These are phyloP conservation scores for Solanum infundibuliforme DNA, from an alignment of 257 asterid genomes.

Conservation along the genomic window DNA sequence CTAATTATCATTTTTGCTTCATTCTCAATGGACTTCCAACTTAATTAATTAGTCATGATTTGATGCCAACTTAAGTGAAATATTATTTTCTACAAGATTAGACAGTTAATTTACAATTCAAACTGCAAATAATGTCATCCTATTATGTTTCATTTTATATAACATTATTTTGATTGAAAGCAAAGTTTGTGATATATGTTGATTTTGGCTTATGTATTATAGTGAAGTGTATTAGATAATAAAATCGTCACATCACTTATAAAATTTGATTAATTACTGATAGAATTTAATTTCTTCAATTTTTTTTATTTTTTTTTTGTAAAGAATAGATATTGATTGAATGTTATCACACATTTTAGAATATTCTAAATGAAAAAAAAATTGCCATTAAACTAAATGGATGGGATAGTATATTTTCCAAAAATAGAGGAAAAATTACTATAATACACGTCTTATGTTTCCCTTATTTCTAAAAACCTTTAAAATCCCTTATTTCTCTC, in stretches of 20 bases:
- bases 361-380: background rate
- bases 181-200: background rate
- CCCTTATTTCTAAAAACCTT: no score
- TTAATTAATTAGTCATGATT: background rate
- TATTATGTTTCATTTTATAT: background rate
- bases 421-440: no score
- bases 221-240: background rate
- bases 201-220: background rate
- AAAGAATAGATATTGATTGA: background rate
- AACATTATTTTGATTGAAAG: background rate
- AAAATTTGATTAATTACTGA: background rate
- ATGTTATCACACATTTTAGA: background rate
- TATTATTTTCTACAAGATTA: background rate
- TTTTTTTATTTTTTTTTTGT: background rate
- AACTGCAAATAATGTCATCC: background rate
- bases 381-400: background rate
- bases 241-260: background rate
- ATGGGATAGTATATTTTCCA: background rate
- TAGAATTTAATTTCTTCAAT: background rate
- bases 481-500: no score
- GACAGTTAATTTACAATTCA: background rate
- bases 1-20: background rate
- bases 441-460: no score
- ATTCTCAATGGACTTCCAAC: background rate
- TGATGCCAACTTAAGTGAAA: background rate